Evolutionary conservation across 176 grass and related monocot genomes (phyloP).

Genomic region (Eragrostis curvula): DNA sequence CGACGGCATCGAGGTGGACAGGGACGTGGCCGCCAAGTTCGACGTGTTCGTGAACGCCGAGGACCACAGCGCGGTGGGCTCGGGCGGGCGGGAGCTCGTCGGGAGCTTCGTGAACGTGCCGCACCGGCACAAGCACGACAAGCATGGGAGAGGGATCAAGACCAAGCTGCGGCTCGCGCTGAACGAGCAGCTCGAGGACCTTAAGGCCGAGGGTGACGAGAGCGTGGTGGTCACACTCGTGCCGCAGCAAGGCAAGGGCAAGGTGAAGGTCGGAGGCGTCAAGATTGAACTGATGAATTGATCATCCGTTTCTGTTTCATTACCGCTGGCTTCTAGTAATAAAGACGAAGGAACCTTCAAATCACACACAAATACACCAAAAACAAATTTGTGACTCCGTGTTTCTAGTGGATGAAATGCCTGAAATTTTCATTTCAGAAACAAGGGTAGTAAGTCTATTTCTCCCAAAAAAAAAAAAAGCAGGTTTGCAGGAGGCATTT

Average conservation of each 20-base stretch:
- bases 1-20: constrained; percentile 28
- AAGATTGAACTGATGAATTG: neutral
- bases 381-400: too few species aligned
- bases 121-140: neutral
- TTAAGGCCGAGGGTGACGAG: constrained; percentile 27
- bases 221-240: constrained; percentile 45
- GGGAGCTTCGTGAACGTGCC: constrained; percentile 43
- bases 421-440: too few species aligned
- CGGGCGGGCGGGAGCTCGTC: constrained; percentile 42
- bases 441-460: too few species aligned
- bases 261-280: constrained; percentile 29
- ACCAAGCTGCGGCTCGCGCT: constrained; percentile 51
- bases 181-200: constrained; percentile 43
- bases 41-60: constrained; percentile 45
- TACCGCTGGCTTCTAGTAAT: too few species aligned
- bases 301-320: too few species aligned
- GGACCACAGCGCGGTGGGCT: constrained; percentile 34
- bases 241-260: constrained; percentile 28
- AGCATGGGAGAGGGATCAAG: neutral
- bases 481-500: too few species aligned
- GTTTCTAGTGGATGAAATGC: too few species aligned
- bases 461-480: too few species aligned
- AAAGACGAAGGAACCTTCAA: too few species aligned
- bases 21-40: constrained; percentile 27
- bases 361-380: too few species aligned